Conservation (phyloP, 768 basidiomycete genomes). For the Phallus indusiatus region DNA sequence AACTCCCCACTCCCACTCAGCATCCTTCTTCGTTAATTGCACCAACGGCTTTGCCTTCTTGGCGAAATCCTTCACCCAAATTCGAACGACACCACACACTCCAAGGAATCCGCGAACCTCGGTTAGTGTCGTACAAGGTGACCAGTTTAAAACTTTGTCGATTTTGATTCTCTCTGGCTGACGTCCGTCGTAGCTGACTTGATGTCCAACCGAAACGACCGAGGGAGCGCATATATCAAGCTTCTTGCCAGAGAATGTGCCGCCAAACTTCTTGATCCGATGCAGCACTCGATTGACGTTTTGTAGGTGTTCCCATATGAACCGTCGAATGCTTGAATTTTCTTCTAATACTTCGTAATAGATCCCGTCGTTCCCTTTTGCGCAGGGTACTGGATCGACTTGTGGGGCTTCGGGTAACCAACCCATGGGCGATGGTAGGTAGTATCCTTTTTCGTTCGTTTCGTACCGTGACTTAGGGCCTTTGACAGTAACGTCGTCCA, state of each 20-base stretch:
- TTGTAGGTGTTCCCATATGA: slow-evolving; percentile 31
- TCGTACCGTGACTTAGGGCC: slow-evolving; percentile 25
- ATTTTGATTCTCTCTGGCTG: slow-evolving; percentile 19
- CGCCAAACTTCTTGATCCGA: slow-evolving; percentile 26
- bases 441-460: slow-evolving; percentile 14
- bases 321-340: slow-evolving; percentile 27
- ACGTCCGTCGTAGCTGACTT: slow-evolving; percentile 25
- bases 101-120: slow-evolving; percentile 20
- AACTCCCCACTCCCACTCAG: slow-evolving; percentile 11
- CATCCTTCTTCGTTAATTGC: slow-evolving; percentile 13
- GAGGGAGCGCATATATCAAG: slow-evolving; percentile 19
- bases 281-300: slow-evolving; percentile 29
- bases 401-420: neutral
- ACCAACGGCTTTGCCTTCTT: slow-evolving; percentile 14
- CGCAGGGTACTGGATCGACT: neutral
- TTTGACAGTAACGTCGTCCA: slow-evolving; percentile 30
- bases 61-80: slow-evolving; percentile 17
- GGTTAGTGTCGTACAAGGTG: slow-evolving; percentile 8
- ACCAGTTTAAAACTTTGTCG: slow-evolving; percentile 20
- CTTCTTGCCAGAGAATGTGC: slow-evolving; percentile 31
- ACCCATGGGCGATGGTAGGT: neutral
- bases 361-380: neutral
- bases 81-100: slow-evolving; percentile 13
- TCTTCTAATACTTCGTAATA: slow-evolving; percentile 23
- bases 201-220: slow-evolving; percentile 27